A percentile compares a stretch with the other conserved stretches of the same genome.
Evolutionary conservation across 148 eudicot genomes (phyloP).

Genomic region (Chenopodium album): DNA sequence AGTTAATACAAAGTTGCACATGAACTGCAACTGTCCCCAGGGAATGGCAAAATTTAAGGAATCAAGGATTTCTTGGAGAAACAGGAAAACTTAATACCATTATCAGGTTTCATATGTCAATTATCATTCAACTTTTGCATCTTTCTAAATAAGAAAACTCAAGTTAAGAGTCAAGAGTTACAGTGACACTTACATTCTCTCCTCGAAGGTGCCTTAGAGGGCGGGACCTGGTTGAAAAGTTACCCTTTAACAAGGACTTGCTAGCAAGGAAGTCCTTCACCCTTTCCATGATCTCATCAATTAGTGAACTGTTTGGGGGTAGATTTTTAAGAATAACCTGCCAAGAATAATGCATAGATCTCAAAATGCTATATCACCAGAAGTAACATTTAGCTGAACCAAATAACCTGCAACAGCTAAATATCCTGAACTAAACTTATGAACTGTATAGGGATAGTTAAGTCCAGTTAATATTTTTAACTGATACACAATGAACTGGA

Average conservation of each 20-base stretch:
- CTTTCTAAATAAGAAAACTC: background rate
- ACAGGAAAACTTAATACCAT: background rate
- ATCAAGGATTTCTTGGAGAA: background rate
- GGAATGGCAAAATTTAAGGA: too few relatives aligned
- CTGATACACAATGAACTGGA: background rate
- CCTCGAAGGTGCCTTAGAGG: conserved; percentile 79
- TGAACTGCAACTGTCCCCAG: background rate
- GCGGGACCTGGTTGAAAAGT: conserved; percentile 52
- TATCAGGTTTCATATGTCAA: background rate
- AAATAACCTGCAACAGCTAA: conserved; percentile 8
- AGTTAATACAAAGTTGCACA: background rate
- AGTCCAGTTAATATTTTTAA: background rate
- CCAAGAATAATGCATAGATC: conserved; percentile 17
- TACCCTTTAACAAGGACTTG: conserved; percentile 89
- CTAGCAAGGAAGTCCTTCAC: conserved; percentile 81
- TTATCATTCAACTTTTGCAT: background rate
- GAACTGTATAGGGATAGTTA: background rate
- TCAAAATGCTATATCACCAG: conserved; percentile 5
- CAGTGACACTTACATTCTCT: conserved; percentile 58
- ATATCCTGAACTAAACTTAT: background rate
- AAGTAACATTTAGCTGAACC: background rate
- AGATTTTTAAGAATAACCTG: conserved; percentile 91
- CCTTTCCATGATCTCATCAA: conserved; percentile 85
- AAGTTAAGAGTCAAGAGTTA: background rate
- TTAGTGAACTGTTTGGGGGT: conserved; percentile 91